Evolutionary conservation across 1,139 yeast genomes (phyloP).

Genomic region (Lodderomyces oxycetoniae): DNA sequence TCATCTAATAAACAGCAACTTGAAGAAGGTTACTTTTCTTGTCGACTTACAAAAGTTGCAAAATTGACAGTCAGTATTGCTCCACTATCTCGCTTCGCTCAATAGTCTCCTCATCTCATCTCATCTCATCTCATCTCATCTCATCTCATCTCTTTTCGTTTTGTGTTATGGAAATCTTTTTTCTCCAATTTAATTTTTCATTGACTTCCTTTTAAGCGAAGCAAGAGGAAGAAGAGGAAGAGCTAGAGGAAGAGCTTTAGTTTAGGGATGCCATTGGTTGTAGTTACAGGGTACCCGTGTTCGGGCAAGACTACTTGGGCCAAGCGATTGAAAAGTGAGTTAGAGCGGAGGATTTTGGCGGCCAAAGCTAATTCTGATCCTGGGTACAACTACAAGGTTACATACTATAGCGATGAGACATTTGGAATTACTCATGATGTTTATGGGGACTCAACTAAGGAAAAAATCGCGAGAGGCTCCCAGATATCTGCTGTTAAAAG

Average conservation of each 20-base stretch:
- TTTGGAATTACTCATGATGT: slow-evolving; percentile 67
- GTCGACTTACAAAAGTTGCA: too few relatives aligned
- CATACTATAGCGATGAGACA: slow-evolving; percentile 71
- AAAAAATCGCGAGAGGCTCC: slow-evolving; percentile 75
- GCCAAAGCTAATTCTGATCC: slow-evolving; percentile 35
- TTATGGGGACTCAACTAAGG: slow-evolving; percentile 66
- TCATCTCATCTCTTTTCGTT: too few relatives aligned
- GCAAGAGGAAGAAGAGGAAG: slow-evolving; percentile 1
- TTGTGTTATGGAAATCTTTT: too few relatives aligned
- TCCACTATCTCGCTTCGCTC: too few relatives aligned
- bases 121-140: too few relatives aligned
- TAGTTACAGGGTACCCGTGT: slow-evolving; percentile 80
- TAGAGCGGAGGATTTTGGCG: slow-evolving; percentile 45
- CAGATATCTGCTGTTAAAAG: slow-evolving; percentile 89
- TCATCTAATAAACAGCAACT: background rate
- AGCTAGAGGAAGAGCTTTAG: background rate
- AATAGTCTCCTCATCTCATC: too few relatives aligned
- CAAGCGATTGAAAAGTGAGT: slow-evolving; percentile 39
- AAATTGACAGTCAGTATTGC: too few relatives aligned
- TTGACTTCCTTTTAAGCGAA: too few relatives aligned
- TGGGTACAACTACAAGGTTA: slow-evolving; percentile 55
- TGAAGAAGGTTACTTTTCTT: slow-evolving; percentile 1
- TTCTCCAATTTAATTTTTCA: too few relatives aligned
- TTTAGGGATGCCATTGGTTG: slow-evolving; percentile 80
- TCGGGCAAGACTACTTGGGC: slow-evolving; percentile 85